Conservation (phyloP, 2,329 filamentous ascomycete species). For the Fusarium graminum region DNA sequence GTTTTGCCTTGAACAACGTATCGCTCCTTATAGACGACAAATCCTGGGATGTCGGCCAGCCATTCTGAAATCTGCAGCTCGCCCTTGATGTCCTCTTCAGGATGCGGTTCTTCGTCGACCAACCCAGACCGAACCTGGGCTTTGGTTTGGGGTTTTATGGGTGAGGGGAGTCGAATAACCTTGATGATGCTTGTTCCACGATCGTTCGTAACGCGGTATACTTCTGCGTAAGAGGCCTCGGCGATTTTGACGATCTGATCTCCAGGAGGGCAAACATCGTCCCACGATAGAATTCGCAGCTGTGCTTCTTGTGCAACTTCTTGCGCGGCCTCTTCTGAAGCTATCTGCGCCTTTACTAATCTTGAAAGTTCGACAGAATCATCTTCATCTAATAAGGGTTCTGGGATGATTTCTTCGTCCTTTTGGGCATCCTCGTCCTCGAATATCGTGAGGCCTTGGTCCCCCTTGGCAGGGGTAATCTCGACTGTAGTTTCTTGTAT, state of each 20-base stretch:
- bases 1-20: constrained; percentile 71
- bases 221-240: constrained; percentile 75
- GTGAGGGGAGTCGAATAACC: constrained; percentile 70
- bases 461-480: constrained; percentile 10
- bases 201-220: constrained; percentile 72
- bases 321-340: constrained; percentile 24
- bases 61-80: constrained; percentile 74
- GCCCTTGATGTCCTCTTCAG: constrained; percentile 66
- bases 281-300: constrained; percentile 66
- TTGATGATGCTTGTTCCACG: constrained; percentile 75
- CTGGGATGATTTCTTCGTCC: constrained; percentile 12
- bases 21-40: constrained; percentile 74
- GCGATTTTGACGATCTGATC: constrained; percentile 73
- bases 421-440: constrained; percentile 6
- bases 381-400: constrained; percentile 4
- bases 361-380: constrained; percentile 11
- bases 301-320: constrained; percentile 44
- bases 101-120: constrained; percentile 70
- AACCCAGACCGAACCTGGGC: constrained; percentile 66
- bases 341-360: constrained; percentile 18
- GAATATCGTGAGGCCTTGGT: background rate
- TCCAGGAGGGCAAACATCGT: constrained; percentile 67
- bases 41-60: constrained; percentile 73
- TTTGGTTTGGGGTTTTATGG: constrained; percentile 70
- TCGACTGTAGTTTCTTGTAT: constrained; percentile 30